Percentiles rank a stretch among this genome's conserved stretches.
Conservation (phyloP, 2,329 filamentous ascomycete genomes). For the Aspergillus pseudotamarii region DNA sequence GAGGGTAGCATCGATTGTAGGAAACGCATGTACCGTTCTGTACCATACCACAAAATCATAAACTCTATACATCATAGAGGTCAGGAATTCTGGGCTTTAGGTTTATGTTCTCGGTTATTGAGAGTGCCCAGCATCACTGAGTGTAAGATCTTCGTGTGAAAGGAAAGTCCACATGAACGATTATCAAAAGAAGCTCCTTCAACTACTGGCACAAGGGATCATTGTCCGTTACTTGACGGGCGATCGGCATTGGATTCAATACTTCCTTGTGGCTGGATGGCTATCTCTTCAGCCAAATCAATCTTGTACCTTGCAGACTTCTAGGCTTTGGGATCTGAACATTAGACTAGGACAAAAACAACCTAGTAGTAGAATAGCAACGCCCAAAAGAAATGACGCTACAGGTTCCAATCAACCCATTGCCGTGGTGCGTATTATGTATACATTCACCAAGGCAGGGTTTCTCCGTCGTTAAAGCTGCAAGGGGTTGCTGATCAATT, state of each 20-base stretch:
- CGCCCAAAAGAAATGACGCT: not conserved
- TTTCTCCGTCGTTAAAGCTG: not conserved
- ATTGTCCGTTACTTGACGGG: not conserved
- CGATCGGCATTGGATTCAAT: not conserved
- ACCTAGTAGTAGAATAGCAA: not conserved
- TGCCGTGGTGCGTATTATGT: not conserved
- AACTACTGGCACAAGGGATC: not conserved
- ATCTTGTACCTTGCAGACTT: not conserved
- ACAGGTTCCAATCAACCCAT: not conserved
- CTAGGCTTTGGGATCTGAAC: not conserved
- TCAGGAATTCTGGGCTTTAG: not conserved
- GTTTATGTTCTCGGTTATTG: not conserved
- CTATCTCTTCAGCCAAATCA: not conserved
- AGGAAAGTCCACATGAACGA: not conserved
- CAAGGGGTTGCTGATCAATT: not conserved
- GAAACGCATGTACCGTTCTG: not conserved
- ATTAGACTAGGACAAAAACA: not conserved
- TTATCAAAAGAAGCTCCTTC: not conserved
- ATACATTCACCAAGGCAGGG: not conserved
- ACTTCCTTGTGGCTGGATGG: not conserved
- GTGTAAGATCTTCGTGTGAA: not conserved
- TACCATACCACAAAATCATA: not conserved
- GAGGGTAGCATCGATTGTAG: not conserved
- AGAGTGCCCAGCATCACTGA: not conserved
- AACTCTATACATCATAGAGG: not conserved